Evolutionary conservation across 306 rosid genomes (phyloP).

Genomic region (Begonia peltatifolia): DNA sequence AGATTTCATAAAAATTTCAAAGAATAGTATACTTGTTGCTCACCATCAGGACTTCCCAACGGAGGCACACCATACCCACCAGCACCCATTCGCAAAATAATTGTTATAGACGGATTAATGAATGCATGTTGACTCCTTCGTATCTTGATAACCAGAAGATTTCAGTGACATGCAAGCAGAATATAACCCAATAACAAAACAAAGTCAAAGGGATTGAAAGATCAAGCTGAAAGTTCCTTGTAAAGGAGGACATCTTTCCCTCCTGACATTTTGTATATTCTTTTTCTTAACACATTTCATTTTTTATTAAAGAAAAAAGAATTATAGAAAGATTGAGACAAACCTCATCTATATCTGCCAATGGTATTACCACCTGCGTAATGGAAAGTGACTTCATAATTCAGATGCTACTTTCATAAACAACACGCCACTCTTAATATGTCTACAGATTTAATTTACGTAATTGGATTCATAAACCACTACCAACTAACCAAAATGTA

Average conservation of each 20-base stretch:
- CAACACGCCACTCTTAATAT: neutral
- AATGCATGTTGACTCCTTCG: constrained; percentile 97
- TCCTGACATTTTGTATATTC: too few relatives aligned
- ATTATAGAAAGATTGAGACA: constrained; percentile 15
- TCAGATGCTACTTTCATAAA: too few relatives aligned
- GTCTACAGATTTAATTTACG: too few relatives aligned
- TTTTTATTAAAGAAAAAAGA: neutral
- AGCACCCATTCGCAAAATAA: constrained; percentile 93
- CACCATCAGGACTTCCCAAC: constrained; percentile 97
- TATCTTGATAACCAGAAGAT: constrained; percentile 35
- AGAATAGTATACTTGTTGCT: constrained; percentile 11
- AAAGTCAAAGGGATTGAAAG: too few relatives aligned
- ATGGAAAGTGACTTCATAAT: constrained; percentile 4
- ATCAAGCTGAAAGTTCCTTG: too few relatives aligned
- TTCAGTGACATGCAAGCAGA: constrained; percentile 13
- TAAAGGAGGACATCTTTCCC: too few relatives aligned
- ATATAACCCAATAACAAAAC: neutral
- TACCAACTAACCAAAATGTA: too few relatives aligned
- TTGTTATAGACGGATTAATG: constrained; percentile 92
- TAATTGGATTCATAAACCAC: too few relatives aligned
- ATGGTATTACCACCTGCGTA: constrained; percentile 68
- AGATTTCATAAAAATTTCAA: neutral
- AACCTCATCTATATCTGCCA: constrained; percentile 90
- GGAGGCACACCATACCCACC: constrained; percentile 99
- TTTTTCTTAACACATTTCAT: too few relatives aligned